Percentiles rank a stretch among this genome's conserved stretches.
Evolutionary conservation across 2,329 filamentous ascomycete species (phyloP).

Genomic region (Fusarium sp.): DNA sequence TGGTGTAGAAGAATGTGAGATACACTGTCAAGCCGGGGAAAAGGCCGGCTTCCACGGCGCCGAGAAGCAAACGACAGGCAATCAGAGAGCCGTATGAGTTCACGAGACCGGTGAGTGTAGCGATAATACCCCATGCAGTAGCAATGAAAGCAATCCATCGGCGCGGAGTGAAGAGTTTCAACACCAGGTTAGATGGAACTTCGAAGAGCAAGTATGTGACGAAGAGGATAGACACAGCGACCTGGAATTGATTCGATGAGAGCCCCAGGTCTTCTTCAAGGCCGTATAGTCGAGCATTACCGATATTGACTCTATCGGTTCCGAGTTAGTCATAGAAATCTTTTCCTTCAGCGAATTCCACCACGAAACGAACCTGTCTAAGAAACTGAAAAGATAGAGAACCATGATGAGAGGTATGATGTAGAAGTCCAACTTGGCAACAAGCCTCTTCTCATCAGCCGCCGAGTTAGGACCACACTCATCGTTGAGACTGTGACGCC

Average conservation of each 20-base stretch:
- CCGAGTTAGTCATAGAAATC: constrained; percentile 20
- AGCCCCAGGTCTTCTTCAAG: constrained; percentile 72
- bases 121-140: constrained; percentile 72
- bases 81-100: constrained; percentile 73
- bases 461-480: constrained; percentile 30
- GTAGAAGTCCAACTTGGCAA: constrained; percentile 72
- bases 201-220: constrained; percentile 72
- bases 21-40: constrained; percentile 77
- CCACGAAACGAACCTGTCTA: constrained; percentile 71
- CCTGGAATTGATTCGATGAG: constrained; percentile 73
- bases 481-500: constrained; percentile 31
- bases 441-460: constrained; percentile 63
- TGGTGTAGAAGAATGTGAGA: constrained; percentile 81
- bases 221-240: constrained; percentile 74
- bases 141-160: constrained; percentile 74
- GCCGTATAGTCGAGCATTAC: constrained; percentile 74
- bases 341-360: neutral
- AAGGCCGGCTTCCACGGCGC: constrained; percentile 74
- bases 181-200: constrained; percentile 72
- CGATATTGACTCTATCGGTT: constrained; percentile 71
- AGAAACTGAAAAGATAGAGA: constrained; percentile 79
- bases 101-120: constrained; percentile 76
- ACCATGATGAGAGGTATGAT: constrained; percentile 75
- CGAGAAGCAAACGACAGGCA: constrained; percentile 75
- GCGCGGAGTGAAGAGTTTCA: constrained; percentile 71